A percentile compares a stretch with the other conserved stretches of the same genome.
These are phyloP conservation scores for Sugiyamaella chiloensis DNA, from an alignment of 805 yeast genomes.

Conservation along the genomic window DNA sequence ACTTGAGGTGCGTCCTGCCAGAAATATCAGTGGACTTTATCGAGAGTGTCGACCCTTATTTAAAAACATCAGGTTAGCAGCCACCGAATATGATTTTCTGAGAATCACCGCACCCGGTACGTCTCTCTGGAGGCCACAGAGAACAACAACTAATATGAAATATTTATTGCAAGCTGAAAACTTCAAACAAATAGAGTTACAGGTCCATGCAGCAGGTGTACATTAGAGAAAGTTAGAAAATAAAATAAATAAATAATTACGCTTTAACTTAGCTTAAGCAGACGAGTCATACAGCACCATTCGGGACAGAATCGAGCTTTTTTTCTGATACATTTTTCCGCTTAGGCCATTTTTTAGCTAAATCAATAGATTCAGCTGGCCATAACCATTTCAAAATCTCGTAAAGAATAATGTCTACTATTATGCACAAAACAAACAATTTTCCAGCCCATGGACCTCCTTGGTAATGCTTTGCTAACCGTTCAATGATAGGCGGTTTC, in stretches of 20 bases:
- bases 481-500: conserved; percentile 53
- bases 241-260: conserved; percentile 4
- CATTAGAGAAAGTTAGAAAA: no score
- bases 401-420: conserved; percentile 71
- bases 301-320: no score
- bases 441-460: conserved; percentile 79
- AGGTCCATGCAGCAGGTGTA: background rate
- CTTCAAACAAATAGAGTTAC: conserved; percentile 2
- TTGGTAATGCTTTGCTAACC: conserved; percentile 61
- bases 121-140: conserved; percentile 11
- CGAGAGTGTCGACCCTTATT: conserved; percentile 7
- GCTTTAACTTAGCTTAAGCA: no score
- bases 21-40: background rate
- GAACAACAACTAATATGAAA: background rate
- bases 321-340: no score
- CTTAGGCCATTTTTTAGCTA: conserved; percentile 71
- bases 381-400: conserved; percentile 63
- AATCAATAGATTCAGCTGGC: conserved; percentile 70
- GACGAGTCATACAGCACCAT: no score
- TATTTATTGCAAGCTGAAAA: conserved; percentile 8
- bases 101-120: background rate
- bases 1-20: background rate
- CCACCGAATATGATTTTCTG: conserved; percentile 7
- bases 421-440: conserved; percentile 72
- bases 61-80: conserved; percentile 2